Evolutionary conservation across 129 eudicot genomes (phyloP).

Genomic region (Smallanthus sonchifolius): DNA sequence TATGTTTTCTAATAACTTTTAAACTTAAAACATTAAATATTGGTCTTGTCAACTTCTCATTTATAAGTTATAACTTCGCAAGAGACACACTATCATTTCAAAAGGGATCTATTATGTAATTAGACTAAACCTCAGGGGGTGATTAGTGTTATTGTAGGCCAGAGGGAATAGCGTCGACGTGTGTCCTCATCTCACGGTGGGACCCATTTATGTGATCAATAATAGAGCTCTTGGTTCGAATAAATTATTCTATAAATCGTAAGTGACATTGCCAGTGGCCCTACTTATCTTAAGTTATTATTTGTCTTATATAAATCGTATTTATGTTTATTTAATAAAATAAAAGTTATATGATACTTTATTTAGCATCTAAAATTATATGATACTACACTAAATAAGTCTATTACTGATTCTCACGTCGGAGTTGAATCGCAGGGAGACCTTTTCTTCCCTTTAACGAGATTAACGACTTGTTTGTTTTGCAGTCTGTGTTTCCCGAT

Average conservation of each 20-base stretch:
- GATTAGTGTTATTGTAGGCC: neutral
- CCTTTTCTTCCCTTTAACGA: too few species aligned
- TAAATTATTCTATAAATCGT: conserved; percentile 31
- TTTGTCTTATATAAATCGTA: neutral
- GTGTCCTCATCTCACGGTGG: conserved; percentile 30
- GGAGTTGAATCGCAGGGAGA: too few species aligned
- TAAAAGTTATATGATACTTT: neutral
- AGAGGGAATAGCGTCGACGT: conserved; percentile 13
- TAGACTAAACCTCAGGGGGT: conserved; percentile 12
- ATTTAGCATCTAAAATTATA: too few species aligned
- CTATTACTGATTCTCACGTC: too few species aligned
- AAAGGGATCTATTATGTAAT: neutral
- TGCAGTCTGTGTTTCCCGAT: too few species aligned
- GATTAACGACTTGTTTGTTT: too few species aligned
- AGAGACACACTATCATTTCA: neutral
- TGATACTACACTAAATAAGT: too few species aligned
- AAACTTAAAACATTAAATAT: neutral
- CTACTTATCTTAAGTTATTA: conserved; percentile 28
- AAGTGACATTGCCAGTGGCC: conserved; percentile 19
- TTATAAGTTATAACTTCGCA: neutral
- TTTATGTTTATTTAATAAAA: neutral
- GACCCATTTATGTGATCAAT: conserved; percentile 32
- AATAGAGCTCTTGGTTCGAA: conserved; percentile 28
- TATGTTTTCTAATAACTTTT: neutral
- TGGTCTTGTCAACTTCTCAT: neutral